Base-by-base conservation (phyloP, 768 basidiomycete species). In the Boletus barrowsii region DNA sequence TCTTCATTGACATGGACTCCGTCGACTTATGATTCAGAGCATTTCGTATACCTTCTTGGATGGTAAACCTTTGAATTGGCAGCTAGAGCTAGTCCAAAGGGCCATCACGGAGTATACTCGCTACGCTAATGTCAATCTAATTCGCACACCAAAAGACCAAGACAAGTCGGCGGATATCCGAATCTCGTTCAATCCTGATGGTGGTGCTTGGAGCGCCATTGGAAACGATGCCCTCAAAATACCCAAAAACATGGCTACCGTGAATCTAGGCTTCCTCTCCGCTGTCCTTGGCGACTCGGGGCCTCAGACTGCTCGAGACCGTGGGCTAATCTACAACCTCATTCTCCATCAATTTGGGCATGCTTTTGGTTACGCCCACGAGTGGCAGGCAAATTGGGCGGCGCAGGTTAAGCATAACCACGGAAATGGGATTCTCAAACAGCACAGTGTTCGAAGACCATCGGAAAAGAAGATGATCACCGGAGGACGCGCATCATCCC, bases 401-500 rank as follows among this genome's bases (percentile, higher is more conserved):
- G 3, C 5, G 11, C 18, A 14, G 4, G 33, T 14, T 35, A 14
- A 11, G 11, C 4, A 2, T 35, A 6, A 14, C 33, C 33, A 35
- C 13, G 14, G 37, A 13, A 30, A 44, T 26, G 17, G 1, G 13
- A 15, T 17, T 29, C 1, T 44, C 43, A 5, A n/a, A 10, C 43
- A 44, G 29, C 43, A 45, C 44, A 45, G 4, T 10, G 5, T 44
- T 44, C 29, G 3, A 2, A 5, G 10, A 30, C 2, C 83, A 53
- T 83, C 82, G 3, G 83, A 83, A 10, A 83, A 69, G 64, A 84
- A 84, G 47, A 83, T 76, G 17, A 84, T 64, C 6, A 83, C 73
- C 0, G 83, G 81, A 3, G 72, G 66, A 41, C 81, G 55, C 3
- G 76, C 70, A 1, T 74, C 71, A 44, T 73, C 77, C 83, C 80